Base-by-base conservation (phyloP, 1,139 yeast genomes). In the Yamadazyma siamensis region DNA sequence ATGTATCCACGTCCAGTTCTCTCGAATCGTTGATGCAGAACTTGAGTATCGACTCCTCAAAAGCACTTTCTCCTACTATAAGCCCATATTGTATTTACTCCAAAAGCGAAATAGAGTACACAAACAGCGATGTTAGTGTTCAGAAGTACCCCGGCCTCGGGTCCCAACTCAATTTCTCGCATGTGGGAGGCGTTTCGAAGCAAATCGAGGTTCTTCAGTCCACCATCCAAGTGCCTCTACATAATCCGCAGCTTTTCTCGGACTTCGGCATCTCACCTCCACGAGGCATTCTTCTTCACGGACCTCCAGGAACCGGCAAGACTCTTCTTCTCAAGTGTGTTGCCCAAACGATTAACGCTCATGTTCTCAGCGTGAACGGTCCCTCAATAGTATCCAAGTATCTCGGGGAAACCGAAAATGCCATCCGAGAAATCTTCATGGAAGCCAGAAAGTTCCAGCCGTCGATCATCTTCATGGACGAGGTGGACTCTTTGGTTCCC, bases 281-380 rank as follows among this genome's bases (percentile, higher is more conserved):
- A 3, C 68, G 96, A 34, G 98, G 98, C 4, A 71, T 94, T 11
- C 60, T 91, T 20, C 61, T 91, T 4, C 94, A 89, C 59, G 99
- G 99, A 0, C 95, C 97, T 2, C 94, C 97, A 2, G 99, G 99
- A 1, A 89, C 97, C 0, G 99, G 99, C 33, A 91, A 91, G 54
- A 86, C 97, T 1, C 77, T 89, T 87, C 67, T 91, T 11, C 63
- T 94, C 26, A 70, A 86, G 33, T 84, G 95, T 21, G 80, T 91
- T 9, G 95, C 96, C 0, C 83, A 80, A 32, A 60, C 69, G 8
- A 55, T 65, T 5, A 68, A 77, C 40, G 94, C 95, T 0, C 97
- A 89, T 55, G 79, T 89, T 0, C 66, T 89, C 28, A 78, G 86
- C 2, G 82, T 91, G 16, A 84, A 85, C 50, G 96, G 97, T 0